Base-by-base conservation (phyloP, 2,329 filamentous ascomycete species). In the Colletotrichum limetticola region DNA sequence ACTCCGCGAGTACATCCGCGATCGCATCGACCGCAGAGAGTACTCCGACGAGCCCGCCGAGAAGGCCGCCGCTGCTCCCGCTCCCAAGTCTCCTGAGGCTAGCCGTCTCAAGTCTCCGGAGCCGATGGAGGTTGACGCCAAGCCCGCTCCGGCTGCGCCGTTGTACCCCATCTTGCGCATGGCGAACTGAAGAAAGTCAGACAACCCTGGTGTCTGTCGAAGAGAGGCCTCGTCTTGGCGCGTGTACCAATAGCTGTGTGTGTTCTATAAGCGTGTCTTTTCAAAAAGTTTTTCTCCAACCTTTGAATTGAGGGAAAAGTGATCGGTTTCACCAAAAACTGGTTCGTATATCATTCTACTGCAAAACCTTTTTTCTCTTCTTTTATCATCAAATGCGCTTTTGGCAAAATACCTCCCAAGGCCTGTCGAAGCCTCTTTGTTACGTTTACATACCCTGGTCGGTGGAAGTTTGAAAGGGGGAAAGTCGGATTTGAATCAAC, bases 1-100 rank as follows among this genome's bases (percentile, higher is more conserved):
- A 56, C 85, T 93, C 49, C 86, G 90, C 52, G 86, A 88, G 74
- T 89, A 90, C 74, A 85, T 93, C 66, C 85, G 85, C 59, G 83
- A 88, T 12, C 87, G 90, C 37, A 85, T 92, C n/a, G 84, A 89
- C 68, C 85, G 85, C 42, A 85, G 84, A 76, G 88, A 91, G 67
- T 92, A 88, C 76, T 84, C 85, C 8, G 78, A 82, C 19, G 82
- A 82, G 5, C 78, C 74, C 11, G 74, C 71, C 76, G 53, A 77
- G 73, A 46, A 59, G 62, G 42, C 42, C 19, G 52, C 35, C 1
- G 32, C 32, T 32, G 11, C 32, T 32, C 11, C 32, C 3, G 32
- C 1, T 24, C 6, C 62, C 52, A 37, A 46, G 24, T 64, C 69
- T 19, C 52, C 58, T 9, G 3, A 14, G 58, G 66, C 70, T 35